A percentile compares a stretch with the other conserved stretches of the same genome.
These are phyloP conservation scores for Plasmopara viticola DNA, from an alignment of 352 stramenopile species.

Conservation along the genomic window DNA sequence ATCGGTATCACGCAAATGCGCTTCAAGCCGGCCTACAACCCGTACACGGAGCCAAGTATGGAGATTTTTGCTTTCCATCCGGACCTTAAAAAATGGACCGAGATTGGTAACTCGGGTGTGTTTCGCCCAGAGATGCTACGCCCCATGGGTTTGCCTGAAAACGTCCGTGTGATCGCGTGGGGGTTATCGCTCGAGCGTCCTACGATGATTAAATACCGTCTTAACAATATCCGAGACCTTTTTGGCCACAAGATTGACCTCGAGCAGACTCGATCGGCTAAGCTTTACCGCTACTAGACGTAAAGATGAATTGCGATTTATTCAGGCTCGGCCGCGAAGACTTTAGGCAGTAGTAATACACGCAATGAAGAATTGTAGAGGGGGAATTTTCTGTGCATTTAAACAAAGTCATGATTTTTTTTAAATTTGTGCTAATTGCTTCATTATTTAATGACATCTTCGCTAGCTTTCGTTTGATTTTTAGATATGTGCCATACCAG, in stretches of 20 bases:
- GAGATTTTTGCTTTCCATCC: constrained; percentile 99
- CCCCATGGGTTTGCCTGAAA: constrained; percentile 98
- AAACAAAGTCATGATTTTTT: no score
- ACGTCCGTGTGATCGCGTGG: constrained; percentile 99
- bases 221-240: constrained; percentile 99
- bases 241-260: constrained; percentile 99
- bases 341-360: no score
- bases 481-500: no score
- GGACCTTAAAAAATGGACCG: constrained; percentile 99
- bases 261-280: constrained; percentile 91
- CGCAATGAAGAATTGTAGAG: no score
- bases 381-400: no score
- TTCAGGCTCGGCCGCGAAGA: no score
- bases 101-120: constrained; percentile 98
- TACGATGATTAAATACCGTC: constrained; percentile 99
- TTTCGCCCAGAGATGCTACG: constrained; percentile 99
- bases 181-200: constrained; percentile 97
- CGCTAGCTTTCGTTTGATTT: no score
- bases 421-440: no score
- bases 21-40: constrained; percentile 99
- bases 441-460: no score
- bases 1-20: constrained; percentile 97
- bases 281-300: constrained; percentile 79
- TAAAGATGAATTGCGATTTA: constrained; percentile 5
- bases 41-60: constrained; percentile 99